Evolutionary conservation across 352 stramenopile genomes (phyloP).

Genomic region (Globisporangium nodosum): DNA sequence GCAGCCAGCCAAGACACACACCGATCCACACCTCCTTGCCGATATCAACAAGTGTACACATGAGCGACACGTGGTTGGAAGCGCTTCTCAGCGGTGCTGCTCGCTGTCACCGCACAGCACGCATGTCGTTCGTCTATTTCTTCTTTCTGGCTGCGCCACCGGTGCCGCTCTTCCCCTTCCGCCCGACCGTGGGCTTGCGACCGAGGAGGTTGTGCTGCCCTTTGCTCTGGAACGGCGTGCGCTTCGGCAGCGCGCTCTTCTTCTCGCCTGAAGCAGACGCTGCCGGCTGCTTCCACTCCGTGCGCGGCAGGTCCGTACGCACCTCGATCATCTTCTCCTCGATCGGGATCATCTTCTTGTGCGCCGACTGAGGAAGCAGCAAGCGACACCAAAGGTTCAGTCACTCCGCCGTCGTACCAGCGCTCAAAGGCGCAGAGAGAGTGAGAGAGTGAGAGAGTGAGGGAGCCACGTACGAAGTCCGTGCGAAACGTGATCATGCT

Average conservation of each 20-base stretch:
- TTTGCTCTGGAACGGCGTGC: conserved; percentile 13
- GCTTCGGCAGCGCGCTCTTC: conserved; percentile 22
- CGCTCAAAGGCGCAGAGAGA: not conserved
- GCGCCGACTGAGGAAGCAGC: conserved; percentile 34
- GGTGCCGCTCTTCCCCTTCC: conserved; percentile 7
- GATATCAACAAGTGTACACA: not conserved
- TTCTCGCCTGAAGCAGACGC: conserved; percentile 17
- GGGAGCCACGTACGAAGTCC: conserved; percentile 46
- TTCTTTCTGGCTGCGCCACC: conserved; percentile 13
- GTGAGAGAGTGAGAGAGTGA: not conserved
- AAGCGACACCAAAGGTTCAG: not conserved
- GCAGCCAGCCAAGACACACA: too few relatives aligned
- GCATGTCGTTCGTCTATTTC: conserved; percentile 19
- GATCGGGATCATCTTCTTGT: conserved; percentile 63
- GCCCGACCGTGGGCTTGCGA: conserved; percentile 18
- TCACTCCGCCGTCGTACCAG: not conserved
- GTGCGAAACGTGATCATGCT: conserved; percentile 85
- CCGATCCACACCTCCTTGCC: not conserved
- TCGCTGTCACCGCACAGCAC: not conserved
- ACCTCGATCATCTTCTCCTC: conserved; percentile 52
- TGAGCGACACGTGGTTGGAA: not conserved
- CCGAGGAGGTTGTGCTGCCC: conserved; percentile 26
- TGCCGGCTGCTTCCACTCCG: conserved; percentile 40
- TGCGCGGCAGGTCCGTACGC: conserved; percentile 62
- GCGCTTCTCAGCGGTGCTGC: not conserved